Percentiles rank a stretch among this genome's conserved stretches.
These are phyloP conservation scores for Phytophthora sp. DNA, from an alignment of 352 stramenopile genomes.

Conservation along the genomic window DNA sequence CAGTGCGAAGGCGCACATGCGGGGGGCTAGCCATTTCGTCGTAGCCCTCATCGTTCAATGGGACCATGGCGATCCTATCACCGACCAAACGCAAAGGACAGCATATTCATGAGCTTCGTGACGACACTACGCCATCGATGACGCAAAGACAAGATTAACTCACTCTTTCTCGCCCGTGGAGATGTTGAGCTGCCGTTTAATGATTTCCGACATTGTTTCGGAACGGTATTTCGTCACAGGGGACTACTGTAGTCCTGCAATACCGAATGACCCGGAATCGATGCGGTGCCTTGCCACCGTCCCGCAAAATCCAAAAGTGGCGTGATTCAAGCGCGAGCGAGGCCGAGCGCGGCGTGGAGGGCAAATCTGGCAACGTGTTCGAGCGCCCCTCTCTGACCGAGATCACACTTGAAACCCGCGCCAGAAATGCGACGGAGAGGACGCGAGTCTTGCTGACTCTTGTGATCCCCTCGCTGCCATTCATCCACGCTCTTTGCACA, in stretches of 20 bases:
- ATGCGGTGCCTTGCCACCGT: conserved; percentile 11
- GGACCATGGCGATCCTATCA: conserved; percentile 19
- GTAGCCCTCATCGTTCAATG: conserved; percentile 34
- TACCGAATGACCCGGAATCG: conserved; percentile 12
- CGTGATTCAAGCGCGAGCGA: conserved; percentile 2
- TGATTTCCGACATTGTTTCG: conserved; percentile 26
- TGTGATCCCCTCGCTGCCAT: conserved; percentile 23
- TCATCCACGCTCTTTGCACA: conserved; percentile 33
- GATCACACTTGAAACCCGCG: conserved; percentile 5
- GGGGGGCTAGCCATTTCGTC: conserved; percentile 37
- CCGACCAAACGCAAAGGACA: not conserved
- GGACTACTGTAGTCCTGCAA: not conserved
- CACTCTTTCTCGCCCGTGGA: conserved; percentile 29
- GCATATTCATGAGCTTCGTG: conserved; percentile 11
- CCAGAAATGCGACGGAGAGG: conserved; percentile 35
- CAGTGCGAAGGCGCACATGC: conserved; percentile 42
- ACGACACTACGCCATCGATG: not conserved
- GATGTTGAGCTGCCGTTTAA: conserved; percentile 25
- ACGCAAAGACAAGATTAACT: conserved; percentile 13
- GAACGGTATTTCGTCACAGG: not conserved
- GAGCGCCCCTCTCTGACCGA: conserved; percentile 27
- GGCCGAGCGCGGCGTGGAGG: not conserved
- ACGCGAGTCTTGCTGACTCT: conserved; percentile 23
- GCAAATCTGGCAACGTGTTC: conserved; percentile 25
- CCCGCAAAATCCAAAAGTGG: conserved; percentile 31